Evolutionary conservation across 139 green algal species (phyloP).

Genomic region (Picochlorum sp.): DNA sequence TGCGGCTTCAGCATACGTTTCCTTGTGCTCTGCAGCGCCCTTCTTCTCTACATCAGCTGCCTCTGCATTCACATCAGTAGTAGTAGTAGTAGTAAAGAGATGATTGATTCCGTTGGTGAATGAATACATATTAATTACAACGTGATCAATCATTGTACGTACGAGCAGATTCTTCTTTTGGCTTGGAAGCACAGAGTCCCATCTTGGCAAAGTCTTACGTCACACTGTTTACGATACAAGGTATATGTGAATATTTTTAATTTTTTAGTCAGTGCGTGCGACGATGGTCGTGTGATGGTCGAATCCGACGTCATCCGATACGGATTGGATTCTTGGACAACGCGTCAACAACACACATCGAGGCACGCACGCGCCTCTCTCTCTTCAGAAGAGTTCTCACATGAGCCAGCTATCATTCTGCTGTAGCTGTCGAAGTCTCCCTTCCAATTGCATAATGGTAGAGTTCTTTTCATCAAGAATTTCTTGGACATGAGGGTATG

Average conservation of each 20-base stretch:
- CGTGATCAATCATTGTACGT: neutral
- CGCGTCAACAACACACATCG: too few species aligned
- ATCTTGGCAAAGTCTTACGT: neutral
- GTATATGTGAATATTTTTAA: too few species aligned
- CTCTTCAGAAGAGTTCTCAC: neutral
- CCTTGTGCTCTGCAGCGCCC: constrained; percentile 5
- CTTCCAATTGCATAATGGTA: constrained; percentile 1
- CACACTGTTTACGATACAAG: too few species aligned
- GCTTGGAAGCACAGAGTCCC: neutral
- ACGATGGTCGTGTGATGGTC: too few species aligned
- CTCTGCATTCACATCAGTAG: neutral
- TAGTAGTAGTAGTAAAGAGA: too few species aligned
- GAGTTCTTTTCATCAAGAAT: neutral
- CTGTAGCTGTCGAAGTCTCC: neutral
- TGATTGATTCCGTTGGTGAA: too few species aligned
- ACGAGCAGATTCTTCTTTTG: neutral
- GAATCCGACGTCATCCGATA: too few species aligned
- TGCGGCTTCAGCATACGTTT: constrained; percentile 8
- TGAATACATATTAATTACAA: too few species aligned
- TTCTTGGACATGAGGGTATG: neutral
- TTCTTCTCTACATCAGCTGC: neutral
- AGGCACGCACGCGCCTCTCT: neutral
- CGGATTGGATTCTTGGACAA: too few species aligned
- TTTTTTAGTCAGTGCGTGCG: too few species aligned
- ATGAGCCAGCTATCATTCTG: neutral